Base-by-base conservation (phyloP, 129 eudicot genomes). In the Flaveria bidentis region DNA sequence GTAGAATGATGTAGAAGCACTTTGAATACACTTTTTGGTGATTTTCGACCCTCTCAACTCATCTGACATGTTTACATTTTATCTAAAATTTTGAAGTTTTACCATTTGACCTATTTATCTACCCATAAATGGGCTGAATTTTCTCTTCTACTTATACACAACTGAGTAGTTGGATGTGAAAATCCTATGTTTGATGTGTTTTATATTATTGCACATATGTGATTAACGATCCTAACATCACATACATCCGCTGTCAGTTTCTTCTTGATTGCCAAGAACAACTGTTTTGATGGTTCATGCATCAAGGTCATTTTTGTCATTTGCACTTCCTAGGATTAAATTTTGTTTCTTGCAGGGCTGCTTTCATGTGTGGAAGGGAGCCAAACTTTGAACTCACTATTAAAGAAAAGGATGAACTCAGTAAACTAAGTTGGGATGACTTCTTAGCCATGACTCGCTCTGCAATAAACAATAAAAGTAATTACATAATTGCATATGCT, bases 361-460 rank as follows among this genome's bases (percentile, higher is more conserved):
- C 99, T 68, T 91, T 87, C 76, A 87, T 88, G 93, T 89, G 99
- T 57, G 97, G 99, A 61, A 87, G 99, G 84, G 99, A 91, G 62
- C 93, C 99, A 12, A 94, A 94, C 84, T 88, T 87, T 72, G 96
- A 94, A 64, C 88, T 94, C 60, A 78, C 99, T 0, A 80, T 81
- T 72, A 88, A 84, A 79, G 94, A 89, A 77, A 91, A 86, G 81
- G 87, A 86, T 20, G 92, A 94, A 76, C 91, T 94, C 11, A 73
- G 89, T 69, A 80, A 91, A 85, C 72, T 91, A 60, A 89, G 85
- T 26, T 94, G 99, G 99, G 99, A 94, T 1, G 99, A 91, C 2
- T 94, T 91, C 72, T 76, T 94, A 69, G 82, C 87, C 52, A 62
- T 84, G 76, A 94, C 99, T 15, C 96, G 99, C 10, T 75, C 83